phyloP scores from a whole-genome alignment of 345 rosid species.

The Hibiscus trionum region DNA sequence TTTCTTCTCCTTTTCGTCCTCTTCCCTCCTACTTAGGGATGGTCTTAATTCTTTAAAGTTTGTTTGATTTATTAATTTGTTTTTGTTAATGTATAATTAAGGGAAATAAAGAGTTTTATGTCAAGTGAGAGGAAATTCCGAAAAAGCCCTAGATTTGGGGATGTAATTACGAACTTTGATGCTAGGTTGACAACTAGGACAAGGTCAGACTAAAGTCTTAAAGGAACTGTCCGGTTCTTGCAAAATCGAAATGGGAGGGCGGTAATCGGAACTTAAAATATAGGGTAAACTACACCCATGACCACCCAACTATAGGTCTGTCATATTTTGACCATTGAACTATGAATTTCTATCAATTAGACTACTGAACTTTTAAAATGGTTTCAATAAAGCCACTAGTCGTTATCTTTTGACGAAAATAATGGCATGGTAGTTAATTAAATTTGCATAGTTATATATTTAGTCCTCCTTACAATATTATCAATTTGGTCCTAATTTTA shows the following conservation, averaged over 20 bases:
- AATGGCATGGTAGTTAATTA: too few relatives aligned
- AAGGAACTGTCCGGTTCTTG: conserved; percentile 18
- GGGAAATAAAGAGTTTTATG: conserved; percentile 13
- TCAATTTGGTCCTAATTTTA: too few relatives aligned
- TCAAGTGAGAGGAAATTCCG: conserved; percentile 3
- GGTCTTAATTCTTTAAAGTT: conserved; percentile 3
- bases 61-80: background rate
- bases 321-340: too few relatives aligned
- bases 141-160: conserved; percentile 20
- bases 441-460: too few relatives aligned
- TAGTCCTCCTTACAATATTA: too few relatives aligned
- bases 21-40: conserved; percentile 1
- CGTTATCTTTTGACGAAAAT: too few relatives aligned
- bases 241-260: conserved; percentile 11
- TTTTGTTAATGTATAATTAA: conserved; percentile 17
- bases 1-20: conserved; percentile 4
- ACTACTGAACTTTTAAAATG: too few relatives aligned
- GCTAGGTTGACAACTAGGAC: too few relatives aligned
- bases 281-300: too few relatives aligned
- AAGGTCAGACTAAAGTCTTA: background rate
- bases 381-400: too few relatives aligned
- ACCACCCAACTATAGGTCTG: too few relatives aligned
- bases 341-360: too few relatives aligned
- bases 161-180: conserved; percentile 12
- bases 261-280: background rate